Percentiles rank a stretch among this genome's conserved stretches.
Conservation (phyloP, 768 basidiomycete species). For the Dentipellis fragilis region DNA sequence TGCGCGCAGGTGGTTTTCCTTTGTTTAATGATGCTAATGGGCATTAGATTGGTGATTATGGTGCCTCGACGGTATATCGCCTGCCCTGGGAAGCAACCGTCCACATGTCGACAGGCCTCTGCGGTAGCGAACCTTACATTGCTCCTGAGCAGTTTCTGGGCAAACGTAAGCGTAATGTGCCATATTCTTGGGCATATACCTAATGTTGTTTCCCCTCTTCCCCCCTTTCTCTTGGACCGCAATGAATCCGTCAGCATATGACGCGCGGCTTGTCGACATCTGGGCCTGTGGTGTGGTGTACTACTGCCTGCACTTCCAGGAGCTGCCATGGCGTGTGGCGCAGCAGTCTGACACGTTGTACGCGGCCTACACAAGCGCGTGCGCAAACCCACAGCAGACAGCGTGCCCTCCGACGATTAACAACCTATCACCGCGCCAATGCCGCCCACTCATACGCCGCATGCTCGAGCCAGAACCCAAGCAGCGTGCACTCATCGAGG, state of each 20-base stretch:
- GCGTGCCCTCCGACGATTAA: constrained; percentile 61
- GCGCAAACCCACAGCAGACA: constrained; percentile 35
- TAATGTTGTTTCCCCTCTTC: constrained; percentile 20
- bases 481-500: constrained; percentile 65
- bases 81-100: constrained; percentile 97
- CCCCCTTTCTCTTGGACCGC: not conserved
- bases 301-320: constrained; percentile 97
- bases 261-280: constrained; percentile 93
- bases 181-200: constrained; percentile 25
- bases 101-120: constrained; percentile 94
- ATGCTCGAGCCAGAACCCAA: constrained; percentile 97
- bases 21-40: constrained; percentile 8
- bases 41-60: constrained; percentile 89
- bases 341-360: constrained; percentile 77
- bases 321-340: constrained; percentile 95
- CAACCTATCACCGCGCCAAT: constrained; percentile 81
- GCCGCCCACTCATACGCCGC: constrained; percentile 71
- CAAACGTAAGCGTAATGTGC: constrained; percentile 69
- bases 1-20: not conserved
- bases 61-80: constrained; percentile 97
- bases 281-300: constrained; percentile 98
- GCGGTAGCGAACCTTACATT: constrained; percentile 97
- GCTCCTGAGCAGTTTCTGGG: constrained; percentile 95
- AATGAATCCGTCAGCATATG: constrained; percentile 57
- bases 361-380: constrained; percentile 58